Percentiles rank a stretch among this genome's conserved stretches.
phyloP scores from a whole-genome alignment of 768 basidiomycete genomes.

The Mycena olivaceomarginata region DNA sequence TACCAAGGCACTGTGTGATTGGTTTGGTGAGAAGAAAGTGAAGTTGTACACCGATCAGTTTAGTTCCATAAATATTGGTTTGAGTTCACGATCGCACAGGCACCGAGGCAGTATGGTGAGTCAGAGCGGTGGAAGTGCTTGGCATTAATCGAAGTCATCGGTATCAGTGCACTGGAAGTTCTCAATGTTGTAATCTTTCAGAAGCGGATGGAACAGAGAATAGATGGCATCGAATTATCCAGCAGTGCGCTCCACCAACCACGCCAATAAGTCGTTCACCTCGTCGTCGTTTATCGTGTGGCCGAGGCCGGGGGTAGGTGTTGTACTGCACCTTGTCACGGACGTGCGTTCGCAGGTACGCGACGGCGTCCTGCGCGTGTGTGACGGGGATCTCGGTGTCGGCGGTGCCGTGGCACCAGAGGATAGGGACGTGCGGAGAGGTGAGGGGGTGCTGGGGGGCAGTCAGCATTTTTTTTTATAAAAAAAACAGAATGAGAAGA shows the following conservation, averaged over 20 bases:
- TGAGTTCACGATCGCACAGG: too few relatives aligned
- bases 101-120: too few relatives aligned
- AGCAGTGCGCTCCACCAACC: slow-evolving; percentile 33
- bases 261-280: slow-evolving; percentile 53
- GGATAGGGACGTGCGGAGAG: slow-evolving; percentile 59
- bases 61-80: too few relatives aligned
- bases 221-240: not conserved
- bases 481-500: not conserved
- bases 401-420: slow-evolving; percentile 64
- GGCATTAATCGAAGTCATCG: too few relatives aligned
- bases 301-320: slow-evolving; percentile 55
- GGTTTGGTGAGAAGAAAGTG: too few relatives aligned
- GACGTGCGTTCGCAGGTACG: slow-evolving; percentile 55
- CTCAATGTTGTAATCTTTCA: too few relatives aligned
- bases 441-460: slow-evolving; percentile 54
- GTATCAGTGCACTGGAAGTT: too few relatives aligned
- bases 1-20: too few relatives aligned
- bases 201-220: too few relatives aligned
- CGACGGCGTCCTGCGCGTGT: slow-evolving; percentile 55
- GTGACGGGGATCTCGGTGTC: slow-evolving; percentile 61
- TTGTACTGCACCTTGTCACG: slow-evolving; percentile 49
- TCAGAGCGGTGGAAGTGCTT: too few relatives aligned
- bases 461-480: not conserved
- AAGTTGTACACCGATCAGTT: too few relatives aligned
- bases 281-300: slow-evolving; percentile 59